phyloP scores from a whole-genome alignment of 352 stramenopile genomes.

The Phytophthora megakarya region DNA sequence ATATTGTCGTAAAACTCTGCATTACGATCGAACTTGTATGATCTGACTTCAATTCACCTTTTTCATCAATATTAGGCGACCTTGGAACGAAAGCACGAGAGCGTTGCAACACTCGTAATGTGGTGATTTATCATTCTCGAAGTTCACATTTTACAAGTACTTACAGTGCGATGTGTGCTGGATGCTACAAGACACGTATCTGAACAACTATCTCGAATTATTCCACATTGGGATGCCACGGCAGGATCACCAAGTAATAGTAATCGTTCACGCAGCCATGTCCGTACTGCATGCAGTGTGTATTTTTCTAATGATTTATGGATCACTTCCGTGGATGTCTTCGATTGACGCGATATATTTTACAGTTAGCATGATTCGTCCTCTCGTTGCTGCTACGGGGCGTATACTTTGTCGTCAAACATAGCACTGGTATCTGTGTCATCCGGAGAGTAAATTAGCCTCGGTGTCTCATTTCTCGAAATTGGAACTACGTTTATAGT shows the following conservation, averaged over 20 bases:
- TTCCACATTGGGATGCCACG: conserved; percentile 22
- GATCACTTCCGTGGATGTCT: too few relatives aligned
- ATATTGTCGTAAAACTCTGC: neutral
- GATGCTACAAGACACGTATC: neutral
- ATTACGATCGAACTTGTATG: neutral
- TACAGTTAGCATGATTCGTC: too few relatives aligned
- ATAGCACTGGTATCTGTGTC: too few relatives aligned
- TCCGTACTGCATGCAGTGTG: conserved; percentile 16
- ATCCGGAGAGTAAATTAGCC: too few relatives aligned
- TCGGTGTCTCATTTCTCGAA: too few relatives aligned
- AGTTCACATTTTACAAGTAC: neutral
- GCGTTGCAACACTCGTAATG: conserved; percentile 14
- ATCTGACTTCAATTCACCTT: neutral
- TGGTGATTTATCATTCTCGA: conserved; percentile 24
- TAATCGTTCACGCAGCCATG: conserved; percentile 18
- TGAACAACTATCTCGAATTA: conserved; percentile 4
- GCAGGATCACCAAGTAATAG: conserved; percentile 15
- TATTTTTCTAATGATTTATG: conserved; percentile 16
- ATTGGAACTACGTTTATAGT: too few relatives aligned
- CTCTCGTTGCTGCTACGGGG: too few relatives aligned
- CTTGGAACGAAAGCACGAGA: conserved; percentile 1
- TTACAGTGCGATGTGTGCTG: conserved; percentile 7
- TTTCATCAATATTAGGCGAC: neutral
- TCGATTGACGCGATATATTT: too few relatives aligned
- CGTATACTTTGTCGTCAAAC: too few relatives aligned